These are phyloP conservation scores for Pinus tabuliformis DNA, from an alignment of 75 land plant species.

Conservation along the genomic window DNA sequence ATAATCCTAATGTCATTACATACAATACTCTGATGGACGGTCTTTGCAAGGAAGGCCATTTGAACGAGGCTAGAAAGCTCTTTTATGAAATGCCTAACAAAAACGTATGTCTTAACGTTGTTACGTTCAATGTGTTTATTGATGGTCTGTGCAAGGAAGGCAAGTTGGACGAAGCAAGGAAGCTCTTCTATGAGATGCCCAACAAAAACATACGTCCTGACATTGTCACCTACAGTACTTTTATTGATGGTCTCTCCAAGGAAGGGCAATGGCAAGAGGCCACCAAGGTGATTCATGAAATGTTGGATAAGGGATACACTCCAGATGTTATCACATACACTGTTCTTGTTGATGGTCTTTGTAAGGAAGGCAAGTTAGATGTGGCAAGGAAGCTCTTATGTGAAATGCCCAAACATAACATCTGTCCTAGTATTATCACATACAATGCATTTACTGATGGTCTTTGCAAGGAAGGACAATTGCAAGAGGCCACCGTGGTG, in stretches of 20 bases:
- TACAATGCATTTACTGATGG: constrained; percentile 8
- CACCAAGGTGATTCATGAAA: constrained; percentile 15
- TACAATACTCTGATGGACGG: constrained; percentile 16
- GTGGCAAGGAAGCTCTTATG: not conserved
- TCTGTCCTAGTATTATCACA: constrained; percentile 1
- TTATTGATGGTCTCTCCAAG: constrained; percentile 22
- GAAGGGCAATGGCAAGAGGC: constrained; percentile 31
- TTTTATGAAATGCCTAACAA: constrained; percentile 6
- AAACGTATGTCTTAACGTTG: not conserved
- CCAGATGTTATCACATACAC: constrained; percentile 46
- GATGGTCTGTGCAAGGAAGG: constrained; percentile 9
- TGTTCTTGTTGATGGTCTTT: constrained; percentile 16
- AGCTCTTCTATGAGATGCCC: constrained; percentile 14
- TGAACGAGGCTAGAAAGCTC: constrained; percentile 5
- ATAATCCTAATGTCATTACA: constrained; percentile 6
- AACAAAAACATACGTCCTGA: not conserved
- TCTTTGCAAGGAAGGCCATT: constrained; percentile 14
- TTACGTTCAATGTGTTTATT: not conserved
- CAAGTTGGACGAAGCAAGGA: constrained; percentile 2
- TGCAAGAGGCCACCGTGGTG: not conserved
- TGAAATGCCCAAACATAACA: constrained; percentile 1
- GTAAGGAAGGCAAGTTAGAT: not conserved
- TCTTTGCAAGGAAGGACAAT: constrained; percentile 6
- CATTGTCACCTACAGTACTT: constrained; percentile 5
- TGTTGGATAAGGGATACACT: constrained; percentile 31